Evolutionary conservation across 148 eudicot species (phyloP).

Genomic region (Persicaria tinctoria): DNA sequence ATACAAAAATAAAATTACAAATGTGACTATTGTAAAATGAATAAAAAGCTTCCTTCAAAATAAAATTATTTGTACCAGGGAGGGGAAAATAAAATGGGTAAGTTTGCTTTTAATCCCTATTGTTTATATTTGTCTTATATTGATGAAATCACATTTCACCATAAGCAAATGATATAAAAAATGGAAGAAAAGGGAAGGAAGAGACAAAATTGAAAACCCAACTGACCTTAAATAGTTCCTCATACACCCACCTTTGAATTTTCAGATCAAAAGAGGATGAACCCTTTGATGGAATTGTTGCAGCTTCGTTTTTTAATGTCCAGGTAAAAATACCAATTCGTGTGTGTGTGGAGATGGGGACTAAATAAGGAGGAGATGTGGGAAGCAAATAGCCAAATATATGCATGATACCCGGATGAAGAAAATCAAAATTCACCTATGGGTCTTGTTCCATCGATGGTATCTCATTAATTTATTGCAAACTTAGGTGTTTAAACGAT

Average conservation of each 20-base stretch:
- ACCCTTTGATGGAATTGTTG: neutral
- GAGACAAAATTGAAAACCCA: neutral
- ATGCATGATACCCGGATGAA: neutral
- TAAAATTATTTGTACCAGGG: neutral
- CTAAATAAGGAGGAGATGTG: slow-evolving; percentile 1
- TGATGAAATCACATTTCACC: too few species aligned
- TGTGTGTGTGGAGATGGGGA: neutral
- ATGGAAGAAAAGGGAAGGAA: neutral
- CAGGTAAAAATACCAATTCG: slow-evolving; percentile 1
- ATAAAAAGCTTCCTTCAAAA: neutral
- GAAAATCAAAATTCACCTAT: neutral
- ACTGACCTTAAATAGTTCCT: neutral
- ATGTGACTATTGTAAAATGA: neutral
- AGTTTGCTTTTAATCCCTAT: neutral
- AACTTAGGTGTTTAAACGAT: too few species aligned
- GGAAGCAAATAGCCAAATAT: neutral
- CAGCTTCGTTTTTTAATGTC: slow-evolving; percentile 2
- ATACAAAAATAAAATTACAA: slow-evolving; percentile 3
- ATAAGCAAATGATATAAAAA: neutral
- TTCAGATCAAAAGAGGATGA: slow-evolving; percentile 11
- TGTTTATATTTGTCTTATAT: neutral
- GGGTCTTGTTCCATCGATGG: too few species aligned
- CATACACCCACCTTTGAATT: neutral
- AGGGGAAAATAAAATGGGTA: neutral
- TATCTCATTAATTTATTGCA: too few species aligned